Evolutionary conservation across 805 yeast species (phyloP), one percentile per base, ranked within the genome.

Genomic region (Candida saitoana): DNA sequence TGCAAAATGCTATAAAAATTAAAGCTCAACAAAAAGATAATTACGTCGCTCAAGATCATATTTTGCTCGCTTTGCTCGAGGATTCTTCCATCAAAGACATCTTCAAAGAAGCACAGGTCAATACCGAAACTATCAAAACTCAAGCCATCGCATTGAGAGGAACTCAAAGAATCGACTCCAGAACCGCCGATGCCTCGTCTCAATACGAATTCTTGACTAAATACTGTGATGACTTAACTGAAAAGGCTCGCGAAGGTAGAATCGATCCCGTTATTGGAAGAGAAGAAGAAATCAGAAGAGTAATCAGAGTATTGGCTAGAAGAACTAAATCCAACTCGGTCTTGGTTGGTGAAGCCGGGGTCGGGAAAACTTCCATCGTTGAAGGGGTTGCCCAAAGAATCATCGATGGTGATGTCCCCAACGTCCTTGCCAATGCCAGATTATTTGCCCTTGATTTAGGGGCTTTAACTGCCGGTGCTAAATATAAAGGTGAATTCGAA

Each of bases 361-460:
- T 93, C 41, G 99, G 99, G 75, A 93, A 93, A 70, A 93, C 99
- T 30, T 87, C 96, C 22, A 91, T 93, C 54, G 96, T 93, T 40
- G 99, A 93, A 69, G 99, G 98, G 56, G 97, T 93, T 43, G 98
- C 99, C 9, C 98, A 91, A 67, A 78, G 99, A 68, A 88, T 93
- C 49, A 81, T 93, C 46, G 97, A 93, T 57, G 87, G 87, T 49
- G 99, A 93, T 65, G 96, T 93, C 12, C 99, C 99, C 34, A 77
- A 81, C 18, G 87, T 91, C 48, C 73, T 93, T 50, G 85, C 86
- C 46, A 80, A 80, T 44, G 82, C 96, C 49, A 81, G 83, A 49
- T 72, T 93, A 42, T 91, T 83, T 61, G 86, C 96, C 14, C 74
- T 93, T 47, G 99, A 93, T 63, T 73, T 93, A 51, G 99, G 99